Conservation (phyloP, 768 basidiomycete species). For the Crucibulum laeve region DNA sequence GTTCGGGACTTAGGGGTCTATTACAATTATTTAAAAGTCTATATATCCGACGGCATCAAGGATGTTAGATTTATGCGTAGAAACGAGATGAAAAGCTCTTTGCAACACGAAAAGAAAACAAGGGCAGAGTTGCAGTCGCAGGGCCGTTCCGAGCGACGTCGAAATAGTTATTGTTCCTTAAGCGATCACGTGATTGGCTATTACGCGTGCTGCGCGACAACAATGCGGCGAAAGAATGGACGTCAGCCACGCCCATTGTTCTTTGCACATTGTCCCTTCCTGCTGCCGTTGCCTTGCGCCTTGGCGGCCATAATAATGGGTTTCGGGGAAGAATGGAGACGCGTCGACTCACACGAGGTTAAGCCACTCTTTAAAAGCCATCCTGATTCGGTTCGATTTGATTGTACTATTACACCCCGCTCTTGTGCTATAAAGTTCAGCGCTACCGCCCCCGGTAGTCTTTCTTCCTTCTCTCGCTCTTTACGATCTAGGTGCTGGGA, state of each 20-base stretch:
- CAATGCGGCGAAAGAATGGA: too few species aligned
- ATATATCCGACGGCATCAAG: not conserved
- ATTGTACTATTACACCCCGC: not conserved
- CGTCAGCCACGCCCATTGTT: not conserved
- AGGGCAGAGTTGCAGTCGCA: not conserved
- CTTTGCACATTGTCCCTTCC: slow-evolving; percentile 1
- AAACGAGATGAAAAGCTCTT: not conserved
- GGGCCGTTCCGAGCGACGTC: not conserved
- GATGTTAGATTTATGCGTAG: not conserved
- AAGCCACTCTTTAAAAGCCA: too few species aligned
- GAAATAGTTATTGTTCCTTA: not conserved
- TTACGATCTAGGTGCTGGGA: slow-evolving; percentile 26
- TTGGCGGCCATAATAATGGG: not conserved
- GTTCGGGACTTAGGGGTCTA: too few species aligned
- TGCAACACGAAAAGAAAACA: not conserved
- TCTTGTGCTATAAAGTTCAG: not conserved
- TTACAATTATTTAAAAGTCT: not conserved
- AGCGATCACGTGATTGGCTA: not conserved
- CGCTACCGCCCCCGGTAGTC: not conserved
- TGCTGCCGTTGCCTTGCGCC: not conserved
- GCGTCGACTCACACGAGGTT: too few species aligned
- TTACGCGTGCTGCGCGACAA: not conserved
- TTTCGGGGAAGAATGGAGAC: not conserved
- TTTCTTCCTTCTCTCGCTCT: slow-evolving; percentile 2
- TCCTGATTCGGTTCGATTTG: too few species aligned